Evolutionary conservation across 805 yeast genomes (phyloP).

Genomic region (Wickerhamomyces sydowiorum): DNA sequence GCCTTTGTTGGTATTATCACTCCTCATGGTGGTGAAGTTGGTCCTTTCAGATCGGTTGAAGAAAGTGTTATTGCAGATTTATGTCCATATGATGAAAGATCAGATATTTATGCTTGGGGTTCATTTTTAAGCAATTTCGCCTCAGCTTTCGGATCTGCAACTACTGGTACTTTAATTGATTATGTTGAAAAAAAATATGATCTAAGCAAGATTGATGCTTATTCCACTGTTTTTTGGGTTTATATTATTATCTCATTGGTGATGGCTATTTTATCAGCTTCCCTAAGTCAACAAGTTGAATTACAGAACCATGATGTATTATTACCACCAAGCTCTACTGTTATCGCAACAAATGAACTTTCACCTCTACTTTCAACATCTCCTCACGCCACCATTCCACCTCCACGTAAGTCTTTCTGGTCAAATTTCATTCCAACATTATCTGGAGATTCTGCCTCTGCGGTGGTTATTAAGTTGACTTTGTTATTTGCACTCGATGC

Average conservation of each 20-base stretch:
- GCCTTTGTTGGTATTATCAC: constrained; percentile 81
- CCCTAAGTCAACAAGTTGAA: constrained; percentile 49
- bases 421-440: background rate
- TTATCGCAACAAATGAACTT: background rate
- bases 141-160: constrained; percentile 61
- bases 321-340: constrained; percentile 5
- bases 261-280: constrained; percentile 44
- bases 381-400: background rate
- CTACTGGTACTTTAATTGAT: constrained; percentile 55
- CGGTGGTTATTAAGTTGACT: constrained; percentile 41
- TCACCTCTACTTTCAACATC: background rate
- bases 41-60: constrained; percentile 81
- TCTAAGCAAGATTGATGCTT: constrained; percentile 31
- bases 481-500: constrained; percentile 75
- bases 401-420: background rate
- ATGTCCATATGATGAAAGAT: constrained; percentile 55
- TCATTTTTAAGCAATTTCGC: constrained; percentile 64
- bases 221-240: constrained; percentile 48
- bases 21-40: constrained; percentile 83
- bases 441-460: background rate
- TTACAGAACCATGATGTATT: constrained; percentile 7
- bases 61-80: constrained; percentile 76
- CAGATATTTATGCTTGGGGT: constrained; percentile 69
- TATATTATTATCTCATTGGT: constrained; percentile 48
- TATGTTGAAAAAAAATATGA: constrained; percentile 26